Evolutionary conservation across 2,329 filamentous ascomycete species (phyloP), one percentile per base, ranked within the genome.

Genomic region (Xylaria sp.): DNA sequence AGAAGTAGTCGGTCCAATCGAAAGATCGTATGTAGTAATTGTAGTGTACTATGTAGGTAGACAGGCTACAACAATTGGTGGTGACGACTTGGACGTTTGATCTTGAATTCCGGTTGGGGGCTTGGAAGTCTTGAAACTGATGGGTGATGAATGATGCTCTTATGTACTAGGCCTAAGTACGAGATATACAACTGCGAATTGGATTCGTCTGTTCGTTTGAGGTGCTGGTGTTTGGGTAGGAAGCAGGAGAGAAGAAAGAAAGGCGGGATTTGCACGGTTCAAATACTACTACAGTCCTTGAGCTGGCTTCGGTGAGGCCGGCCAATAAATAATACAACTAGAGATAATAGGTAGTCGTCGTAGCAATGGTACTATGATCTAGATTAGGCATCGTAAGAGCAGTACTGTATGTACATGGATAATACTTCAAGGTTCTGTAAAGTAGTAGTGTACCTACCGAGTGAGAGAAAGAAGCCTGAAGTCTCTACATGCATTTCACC

Each of bases 1-100:
- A 56, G 62, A 58, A 64, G 49, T 43, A 33, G 58, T 45, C 53
- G 54, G 43, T 65, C 59, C 62, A 64, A 67, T 62, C 35, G 47
- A 49, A 55, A 43, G 2, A 31, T 21, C 15, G 45, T 28, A 33
- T 45, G 50, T 46, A 25, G 23, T 31, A 19, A 14, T 49, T 51
- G 61, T 51, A 43, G 58, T 42, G 45, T 52, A 57, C 47, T 23
- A 59, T 49, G 54, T 38, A 40, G 33, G 35, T 21, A 31, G 51
- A 55, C 33, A 45, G 31, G 33, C 12, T 25, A 23, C 54, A 57
- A 15, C 28, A 51, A 53, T 61, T 62, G 59, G 49, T 31, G 47
- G 47, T 25, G 38, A 58, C 21, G 33, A 31, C 28, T 35, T 52
- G 51, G 46, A 3, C 43, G 52, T 47, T 43, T 58, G 60, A 54